Base-by-base conservation (phyloP, 2,329 filamentous ascomycete genomes). In the Colletotrichum liriopes region DNA sequence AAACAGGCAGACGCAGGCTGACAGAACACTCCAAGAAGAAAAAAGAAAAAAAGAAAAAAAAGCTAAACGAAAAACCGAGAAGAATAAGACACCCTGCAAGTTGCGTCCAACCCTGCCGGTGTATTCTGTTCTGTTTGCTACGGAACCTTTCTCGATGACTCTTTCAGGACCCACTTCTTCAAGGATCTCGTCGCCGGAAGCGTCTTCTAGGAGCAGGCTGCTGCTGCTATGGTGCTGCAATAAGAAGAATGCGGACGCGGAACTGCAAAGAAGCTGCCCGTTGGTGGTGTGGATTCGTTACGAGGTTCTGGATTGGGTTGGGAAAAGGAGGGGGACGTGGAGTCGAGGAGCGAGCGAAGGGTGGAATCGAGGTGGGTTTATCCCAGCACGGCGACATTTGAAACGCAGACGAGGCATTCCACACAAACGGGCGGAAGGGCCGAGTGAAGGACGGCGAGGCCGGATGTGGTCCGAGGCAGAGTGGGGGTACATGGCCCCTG, bases 101-200 rank as follows among this genome's bases (percentile, higher is more conserved):
- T 41, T 20, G 23, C 52, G 12, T 55, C 12, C 61, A 69, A 52
- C 41, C 52, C 41, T 29, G 32, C n/a, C 23, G n/a, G 61, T 9
- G 37, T 54, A 41, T 59, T 43, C 37, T 43, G 59, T 45, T 26
- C 37, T 43, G 59, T 45, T 26, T 43, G 45, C 35, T 43, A 20
- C 8, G n/a, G 26, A n/a, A 35, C 9, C 29, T 9, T 23, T 3
- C 35, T 9, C n/a, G 14, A 35, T 6, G 3, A 9, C n/a, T 58
- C 35, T 41, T 41, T 18, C 5, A 5, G 54, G 4, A 12, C 11
- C 26, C 12, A 35, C 20, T 56, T 39, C 5, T 39, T 23, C 54
- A 12, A 37, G 35, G 11, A 55, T 8, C 23, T 23, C 11, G 11
- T 23, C 32, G 18, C 12, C 5, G 20, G 11, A 20, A 39, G 12